Conservation (phyloP, 2,329 filamentous ascomycete species). For the Neonectria punicea region DNA sequence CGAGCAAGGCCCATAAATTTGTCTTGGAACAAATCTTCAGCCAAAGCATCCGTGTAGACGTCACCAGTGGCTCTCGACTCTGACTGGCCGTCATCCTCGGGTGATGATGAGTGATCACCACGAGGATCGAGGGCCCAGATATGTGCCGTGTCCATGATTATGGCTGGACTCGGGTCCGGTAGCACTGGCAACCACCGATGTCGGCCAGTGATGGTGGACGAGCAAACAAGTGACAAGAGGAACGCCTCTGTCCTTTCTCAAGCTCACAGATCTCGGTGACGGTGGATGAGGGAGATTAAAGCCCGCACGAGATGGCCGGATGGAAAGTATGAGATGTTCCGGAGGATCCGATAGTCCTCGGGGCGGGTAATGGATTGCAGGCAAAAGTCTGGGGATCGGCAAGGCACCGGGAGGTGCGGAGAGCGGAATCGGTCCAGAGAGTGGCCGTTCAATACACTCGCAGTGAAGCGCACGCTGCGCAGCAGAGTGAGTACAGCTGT, state of each 20-base stretch:
- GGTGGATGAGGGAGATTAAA: neutral
- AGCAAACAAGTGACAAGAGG: neutral
- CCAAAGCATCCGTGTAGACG: slow-evolving; percentile 30
- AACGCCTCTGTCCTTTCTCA: neutral
- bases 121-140: slow-evolving; percentile 29
- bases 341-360: slow-evolving; percentile 35
- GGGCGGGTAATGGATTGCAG: slow-evolving; percentile 20
- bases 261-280: neutral
- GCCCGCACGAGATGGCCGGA: slow-evolving; percentile 3
- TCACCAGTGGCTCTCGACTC: slow-evolving; percentile 22
- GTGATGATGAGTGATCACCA: slow-evolving; percentile 38
- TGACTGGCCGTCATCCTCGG: slow-evolving; percentile 31
- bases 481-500: neutral
- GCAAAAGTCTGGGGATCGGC: slow-evolving; percentile 29
- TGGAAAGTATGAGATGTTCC: slow-evolving; percentile 29
- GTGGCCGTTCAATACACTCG: slow-evolving; percentile 3
- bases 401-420: neutral
- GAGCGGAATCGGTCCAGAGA: slow-evolving; percentile 14
- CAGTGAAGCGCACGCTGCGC: neutral
- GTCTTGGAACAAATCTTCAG: slow-evolving; percentile 41
- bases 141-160: slow-evolving; percentile 28
- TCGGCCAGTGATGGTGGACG: neutral
- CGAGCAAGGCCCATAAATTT: slow-evolving; percentile 44
- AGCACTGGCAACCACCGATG: neutral
- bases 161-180: neutral